These are phyloP conservation scores for Babesia ovata DNA, from an alignment of 169 alveolate genomes.

Conservation along the genomic window DNA sequence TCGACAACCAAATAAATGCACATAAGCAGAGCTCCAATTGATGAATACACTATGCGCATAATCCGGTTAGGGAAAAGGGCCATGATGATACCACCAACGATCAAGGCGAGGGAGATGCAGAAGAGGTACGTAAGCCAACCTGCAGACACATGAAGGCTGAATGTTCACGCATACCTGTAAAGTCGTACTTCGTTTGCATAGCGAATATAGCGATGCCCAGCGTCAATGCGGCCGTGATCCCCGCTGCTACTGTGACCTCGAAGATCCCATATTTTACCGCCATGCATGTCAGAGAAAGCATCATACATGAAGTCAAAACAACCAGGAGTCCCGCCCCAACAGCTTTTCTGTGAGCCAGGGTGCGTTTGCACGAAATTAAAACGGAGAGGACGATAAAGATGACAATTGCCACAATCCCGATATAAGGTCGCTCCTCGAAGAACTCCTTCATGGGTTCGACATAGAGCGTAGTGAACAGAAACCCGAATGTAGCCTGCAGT, in stretches of 20 bases:
- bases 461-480: slow-evolving; percentile 15
- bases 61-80: slow-evolving; percentile 18
- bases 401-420: slow-evolving; percentile 10
- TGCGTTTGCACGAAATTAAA: slow-evolving; percentile 31
- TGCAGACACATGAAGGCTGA: background rate
- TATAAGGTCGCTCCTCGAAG: background rate
- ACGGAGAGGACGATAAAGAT: slow-evolving; percentile 26
- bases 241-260: slow-evolving; percentile 52
- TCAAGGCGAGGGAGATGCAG: slow-evolving; percentile 1
- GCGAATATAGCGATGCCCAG: slow-evolving; percentile 29
- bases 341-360: slow-evolving; percentile 26
- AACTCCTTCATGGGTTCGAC: slow-evolving; percentile 18
- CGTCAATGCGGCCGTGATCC: slow-evolving; percentile 49
- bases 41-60: slow-evolving; percentile 29
- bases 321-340: background rate
- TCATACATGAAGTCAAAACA: slow-evolving; percentile 51
- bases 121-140: slow-evolving; percentile 27
- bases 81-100: slow-evolving; percentile 7
- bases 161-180: slow-evolving; percentile 40
- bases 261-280: slow-evolving; percentile 25
- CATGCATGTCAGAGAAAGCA: slow-evolving; percentile 18
- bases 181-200: slow-evolving; percentile 58
- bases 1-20: slow-evolving; percentile 86
- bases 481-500: slow-evolving; percentile 58
- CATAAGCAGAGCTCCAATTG: slow-evolving; percentile 80